Conservation (phyloP, 129 eudicot species). For the Pseudognaphalium luteoalbum region DNA sequence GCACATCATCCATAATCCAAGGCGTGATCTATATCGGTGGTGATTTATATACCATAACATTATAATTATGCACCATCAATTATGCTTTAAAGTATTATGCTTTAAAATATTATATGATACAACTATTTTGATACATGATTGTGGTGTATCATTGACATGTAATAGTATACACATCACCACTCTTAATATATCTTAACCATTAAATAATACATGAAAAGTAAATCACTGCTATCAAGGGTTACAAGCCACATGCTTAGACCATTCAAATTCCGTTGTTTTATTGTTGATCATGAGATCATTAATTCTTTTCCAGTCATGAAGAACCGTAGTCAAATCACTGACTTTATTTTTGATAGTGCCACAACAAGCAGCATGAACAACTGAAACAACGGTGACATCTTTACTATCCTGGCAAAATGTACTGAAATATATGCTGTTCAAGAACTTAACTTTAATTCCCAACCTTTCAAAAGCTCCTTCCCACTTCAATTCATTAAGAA, state of each 20-base stretch:
- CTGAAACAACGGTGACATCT: no score
- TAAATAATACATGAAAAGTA: no score
- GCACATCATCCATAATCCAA: no score
- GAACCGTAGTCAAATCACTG: slow-evolving; percentile 35
- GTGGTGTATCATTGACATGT: no score
- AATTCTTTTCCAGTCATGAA: slow-evolving; percentile 45
- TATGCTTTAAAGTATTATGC: no score
- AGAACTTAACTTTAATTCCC: slow-evolving; percentile 36
- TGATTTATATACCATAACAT: no score
- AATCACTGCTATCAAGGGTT: neutral
- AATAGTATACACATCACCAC: no score
- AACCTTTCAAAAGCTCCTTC: slow-evolving; percentile 32
- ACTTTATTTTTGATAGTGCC: slow-evolving; percentile 48
- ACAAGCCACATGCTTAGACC: slow-evolving; percentile 29
- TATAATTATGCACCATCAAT: no score
- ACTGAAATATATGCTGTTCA: slow-evolving; percentile 52
- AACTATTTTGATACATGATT: no score
- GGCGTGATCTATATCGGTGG: no score
- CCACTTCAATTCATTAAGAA: slow-evolving; percentile 34
- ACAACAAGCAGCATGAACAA: slow-evolving; percentile 64
- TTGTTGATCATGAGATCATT: slow-evolving; percentile 4
- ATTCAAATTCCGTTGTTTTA: slow-evolving; percentile 25
- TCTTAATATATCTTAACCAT: no score
- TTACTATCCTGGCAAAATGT: slow-evolving; percentile 52
- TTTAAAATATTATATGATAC: no score